Evolutionary conservation across 164 flowering plant genomes (phyloP).

Genomic region (Brasenia schreberi): DNA sequence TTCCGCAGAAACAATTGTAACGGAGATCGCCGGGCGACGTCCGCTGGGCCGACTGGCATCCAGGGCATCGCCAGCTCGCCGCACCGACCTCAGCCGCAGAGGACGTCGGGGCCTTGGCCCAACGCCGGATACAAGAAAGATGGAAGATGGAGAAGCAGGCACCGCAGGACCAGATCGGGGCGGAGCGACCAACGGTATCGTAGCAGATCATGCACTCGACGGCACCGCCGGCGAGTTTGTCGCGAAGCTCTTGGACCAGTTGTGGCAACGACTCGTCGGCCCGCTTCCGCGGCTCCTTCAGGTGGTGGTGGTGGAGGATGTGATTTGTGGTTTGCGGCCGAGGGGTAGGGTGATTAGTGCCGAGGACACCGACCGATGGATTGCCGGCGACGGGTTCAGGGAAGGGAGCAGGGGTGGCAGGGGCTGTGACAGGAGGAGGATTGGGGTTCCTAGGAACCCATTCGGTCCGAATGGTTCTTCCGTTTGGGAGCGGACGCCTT

Average conservation of each 20-base stretch:
- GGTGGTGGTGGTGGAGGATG: not conserved
- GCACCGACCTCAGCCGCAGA: slow-evolving; percentile 60
- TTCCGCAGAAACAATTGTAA: slow-evolving; percentile 80
- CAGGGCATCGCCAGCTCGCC: slow-evolving; percentile 96
- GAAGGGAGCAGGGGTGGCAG: not conserved
- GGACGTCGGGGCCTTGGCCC: slow-evolving; percentile 95
- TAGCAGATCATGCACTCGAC: slow-evolving; percentile 98
- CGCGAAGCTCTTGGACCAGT: slow-evolving; percentile 88
- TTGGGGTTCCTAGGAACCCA: not conserved
- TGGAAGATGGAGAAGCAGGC: slow-evolving; percentile 90
- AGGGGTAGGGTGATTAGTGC: not conserved
- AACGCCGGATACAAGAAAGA: slow-evolving; percentile 72
- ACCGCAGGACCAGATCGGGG: slow-evolving; percentile 88
- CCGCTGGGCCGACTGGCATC: slow-evolving; percentile 89
- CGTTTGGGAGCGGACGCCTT: too few species aligned
- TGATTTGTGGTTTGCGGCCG: not conserved
- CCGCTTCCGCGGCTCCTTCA: not conserved
- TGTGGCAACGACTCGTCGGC: slow-evolving; percentile 27
- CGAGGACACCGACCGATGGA: not conserved
- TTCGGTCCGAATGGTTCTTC: not conserved
- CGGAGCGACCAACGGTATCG: slow-evolving; percentile 81
- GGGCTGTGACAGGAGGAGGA: not conserved
- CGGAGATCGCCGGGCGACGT: slow-evolving; percentile 53
- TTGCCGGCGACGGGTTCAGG: not conserved
- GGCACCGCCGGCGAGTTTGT: slow-evolving; percentile 55